Evolutionary conservation across 1,284 basidiomycete species (phyloP), one percentile per base, ranked within the genome.

Genomic region (Anthracocystis walkeri): DNA sequence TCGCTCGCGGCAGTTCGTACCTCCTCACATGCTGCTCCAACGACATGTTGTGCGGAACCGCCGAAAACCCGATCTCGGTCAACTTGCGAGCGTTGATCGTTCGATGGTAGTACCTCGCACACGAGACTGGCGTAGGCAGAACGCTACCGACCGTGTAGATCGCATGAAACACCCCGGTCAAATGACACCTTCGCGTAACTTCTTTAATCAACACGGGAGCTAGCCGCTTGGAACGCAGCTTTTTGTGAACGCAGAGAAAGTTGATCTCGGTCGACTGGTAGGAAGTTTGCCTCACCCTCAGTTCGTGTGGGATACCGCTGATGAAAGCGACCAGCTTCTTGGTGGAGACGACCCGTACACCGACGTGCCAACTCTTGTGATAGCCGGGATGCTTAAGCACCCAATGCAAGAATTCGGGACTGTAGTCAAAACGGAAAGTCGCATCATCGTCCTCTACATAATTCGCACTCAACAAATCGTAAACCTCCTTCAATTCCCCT

Each of bases 151-250:
- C 95, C 0, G 97, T 99, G 86, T 99, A 99, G 62, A 99, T 93
- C 4, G 97, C 97, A 86, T 99, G 97, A 88, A 97, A 99, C 55
- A 97, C 89, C 52, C 94, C 93, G 69, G 90, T 89, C 20, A 98
- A 88, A 85, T 99, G 91, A 72, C 93, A 93, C 82, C 93, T 93
- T 18, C 97, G 90, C 0, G 97, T 99, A 29, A 99, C 93, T 86
- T 99, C 97, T 86, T 98, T 97, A 87, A 99, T 99, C 55, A 99
- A 89, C 27, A 99, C 93, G 0, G 97, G 97, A 0, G 97, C 92
- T 20, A 99, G 89, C 38, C 97, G 92, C 86, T 98, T 99, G 6
- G 94, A 93, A 14, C 97, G 91, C 51, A 99, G 87, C 86, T 97
- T 97, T 87, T 99, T 99, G 89, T 98, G 96, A 4, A 98, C 91